Conservation (phyloP, 148 eudicot genomes). For the Spergularia marina region DNA sequence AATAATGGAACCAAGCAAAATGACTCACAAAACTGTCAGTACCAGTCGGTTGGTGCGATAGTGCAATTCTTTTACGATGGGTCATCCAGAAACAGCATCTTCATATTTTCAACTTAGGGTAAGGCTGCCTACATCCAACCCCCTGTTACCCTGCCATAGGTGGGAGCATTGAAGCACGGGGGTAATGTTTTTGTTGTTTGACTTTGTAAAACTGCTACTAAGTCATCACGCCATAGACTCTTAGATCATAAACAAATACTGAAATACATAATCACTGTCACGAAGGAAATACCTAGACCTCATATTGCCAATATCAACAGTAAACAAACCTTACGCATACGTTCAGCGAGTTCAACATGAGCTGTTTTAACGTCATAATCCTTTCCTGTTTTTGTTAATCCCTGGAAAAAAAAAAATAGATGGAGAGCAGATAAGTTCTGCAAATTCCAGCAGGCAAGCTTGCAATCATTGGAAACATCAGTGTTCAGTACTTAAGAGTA, state of each 20-base stretch:
- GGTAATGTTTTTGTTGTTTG: too few species aligned
- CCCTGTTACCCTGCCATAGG: too few species aligned
- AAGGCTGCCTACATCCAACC: too few species aligned
- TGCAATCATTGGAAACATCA: background rate
- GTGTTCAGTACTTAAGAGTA: background rate
- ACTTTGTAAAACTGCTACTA: slow-evolving; percentile 1
- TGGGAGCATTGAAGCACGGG: too few species aligned
- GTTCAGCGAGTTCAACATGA: slow-evolving; percentile 98
- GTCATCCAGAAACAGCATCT: too few species aligned
- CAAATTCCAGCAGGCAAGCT: slow-evolving; percentile 4
- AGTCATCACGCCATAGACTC: slow-evolving; percentile 4
- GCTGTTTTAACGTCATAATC: slow-evolving; percentile 96
- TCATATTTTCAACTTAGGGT: too few species aligned
- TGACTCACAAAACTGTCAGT: too few species aligned
- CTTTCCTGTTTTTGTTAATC: slow-evolving; percentile 91
- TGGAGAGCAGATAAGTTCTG: slow-evolving; percentile 9
- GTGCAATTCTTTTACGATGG: too few species aligned
- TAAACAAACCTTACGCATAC: slow-evolving; percentile 87
- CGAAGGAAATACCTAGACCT: background rate
- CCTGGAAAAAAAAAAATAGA: slow-evolving; percentile 44
- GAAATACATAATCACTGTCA: background rate
- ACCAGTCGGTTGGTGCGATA: too few species aligned
- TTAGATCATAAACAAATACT: background rate
- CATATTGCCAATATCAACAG: background rate
- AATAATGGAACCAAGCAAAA: too few species aligned